Percentiles rank a stretch among this genome's conserved stretches.
These are phyloP conservation scores for Digitaria exilis DNA, from an alignment of 202 grass and related monocot genomes.

Conservation along the genomic window DNA sequence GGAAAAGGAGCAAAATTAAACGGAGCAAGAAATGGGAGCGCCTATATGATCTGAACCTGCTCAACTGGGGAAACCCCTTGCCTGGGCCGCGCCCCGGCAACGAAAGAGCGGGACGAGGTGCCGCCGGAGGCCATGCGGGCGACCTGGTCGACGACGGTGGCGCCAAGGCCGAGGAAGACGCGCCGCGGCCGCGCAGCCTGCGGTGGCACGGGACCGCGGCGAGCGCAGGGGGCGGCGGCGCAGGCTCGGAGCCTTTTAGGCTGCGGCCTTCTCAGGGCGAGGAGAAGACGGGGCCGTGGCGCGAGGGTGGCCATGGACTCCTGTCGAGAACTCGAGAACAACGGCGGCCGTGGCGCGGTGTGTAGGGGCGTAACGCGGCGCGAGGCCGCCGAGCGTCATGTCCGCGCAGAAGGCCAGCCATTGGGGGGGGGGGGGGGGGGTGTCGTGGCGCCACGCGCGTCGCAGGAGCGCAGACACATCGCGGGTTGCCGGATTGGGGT, in stretches of 20 bases:
- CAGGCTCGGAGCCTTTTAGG: constrained; percentile 14
- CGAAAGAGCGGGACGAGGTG: constrained; percentile 52
- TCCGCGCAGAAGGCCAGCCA: neutral
- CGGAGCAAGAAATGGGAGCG: neutral
- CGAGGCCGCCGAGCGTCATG: constrained; percentile 20
- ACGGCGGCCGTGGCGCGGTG: constrained; percentile 19
- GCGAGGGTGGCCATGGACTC: constrained; percentile 56
- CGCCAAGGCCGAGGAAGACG: constrained; percentile 73
- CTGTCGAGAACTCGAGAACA: neutral
- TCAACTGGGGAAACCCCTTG: constrained; percentile 81
- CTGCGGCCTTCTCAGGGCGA: constrained; percentile 45
- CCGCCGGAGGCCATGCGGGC: constrained; percentile 67
- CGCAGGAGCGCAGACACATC: constrained; percentile 44
- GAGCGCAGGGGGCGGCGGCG: constrained; percentile 22
- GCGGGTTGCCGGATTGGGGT: neutral
- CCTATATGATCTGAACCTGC: constrained; percentile 64
- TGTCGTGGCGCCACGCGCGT: constrained; percentile 66
- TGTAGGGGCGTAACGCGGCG: neutral
- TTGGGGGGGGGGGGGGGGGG: no score
- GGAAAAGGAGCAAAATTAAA: neutral
- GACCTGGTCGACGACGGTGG: constrained; percentile 56
- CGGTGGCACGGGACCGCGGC: constrained; percentile 19
- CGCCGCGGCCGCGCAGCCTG: constrained; percentile 52
- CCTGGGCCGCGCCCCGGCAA: constrained; percentile 67
- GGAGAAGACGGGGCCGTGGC: constrained; percentile 40